These are phyloP conservation scores for Stenogyne calaminthoides DNA, from an alignment of 305 asterid species.

Conservation along the genomic window DNA sequence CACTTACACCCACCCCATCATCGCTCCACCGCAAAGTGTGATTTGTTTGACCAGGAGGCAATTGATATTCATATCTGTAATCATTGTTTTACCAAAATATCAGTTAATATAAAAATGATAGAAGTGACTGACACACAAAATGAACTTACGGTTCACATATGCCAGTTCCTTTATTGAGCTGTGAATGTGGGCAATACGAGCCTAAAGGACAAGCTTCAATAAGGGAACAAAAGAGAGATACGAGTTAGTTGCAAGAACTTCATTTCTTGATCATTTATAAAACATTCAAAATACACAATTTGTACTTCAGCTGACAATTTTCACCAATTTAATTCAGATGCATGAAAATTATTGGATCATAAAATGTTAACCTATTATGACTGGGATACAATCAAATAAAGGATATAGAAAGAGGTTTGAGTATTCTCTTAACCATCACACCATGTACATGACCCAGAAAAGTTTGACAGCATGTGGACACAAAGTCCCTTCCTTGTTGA, in stretches of 20 bases:
- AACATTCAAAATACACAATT: slow-evolving; percentile 19
- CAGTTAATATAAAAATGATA: slow-evolving; percentile 37
- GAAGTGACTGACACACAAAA: slow-evolving; percentile 31
- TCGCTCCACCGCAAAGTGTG: slow-evolving; percentile 95
- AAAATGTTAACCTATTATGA: slow-evolving; percentile 15
- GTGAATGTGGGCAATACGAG: slow-evolving; percentile 79
- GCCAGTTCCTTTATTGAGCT: slow-evolving; percentile 64
- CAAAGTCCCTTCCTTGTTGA: background rate
- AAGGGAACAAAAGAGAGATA: slow-evolving; percentile 32
- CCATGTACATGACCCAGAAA: background rate
- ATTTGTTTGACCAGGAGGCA: slow-evolving; percentile 80
- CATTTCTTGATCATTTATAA: slow-evolving; percentile 10
- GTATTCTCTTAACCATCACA: slow-evolving; percentile 5
- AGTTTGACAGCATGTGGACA: slow-evolving; percentile 5
- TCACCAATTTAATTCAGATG: background rate
- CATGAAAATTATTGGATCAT: background rate
- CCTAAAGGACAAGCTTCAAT: slow-evolving; percentile 94
- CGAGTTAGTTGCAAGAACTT: slow-evolving; percentile 32
- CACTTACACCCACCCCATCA: slow-evolving; percentile 82
- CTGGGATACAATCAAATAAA: slow-evolving; percentile 20
- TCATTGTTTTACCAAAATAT: slow-evolving; percentile 37
- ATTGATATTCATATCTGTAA: slow-evolving; percentile 81
- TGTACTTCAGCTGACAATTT: slow-evolving; percentile 13
- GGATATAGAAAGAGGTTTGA: slow-evolving; percentile 17
- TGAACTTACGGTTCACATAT: slow-evolving; percentile 91